Conservation (phyloP, 2,329 filamentous ascomycete species). For the Fusarium sp. region DNA sequence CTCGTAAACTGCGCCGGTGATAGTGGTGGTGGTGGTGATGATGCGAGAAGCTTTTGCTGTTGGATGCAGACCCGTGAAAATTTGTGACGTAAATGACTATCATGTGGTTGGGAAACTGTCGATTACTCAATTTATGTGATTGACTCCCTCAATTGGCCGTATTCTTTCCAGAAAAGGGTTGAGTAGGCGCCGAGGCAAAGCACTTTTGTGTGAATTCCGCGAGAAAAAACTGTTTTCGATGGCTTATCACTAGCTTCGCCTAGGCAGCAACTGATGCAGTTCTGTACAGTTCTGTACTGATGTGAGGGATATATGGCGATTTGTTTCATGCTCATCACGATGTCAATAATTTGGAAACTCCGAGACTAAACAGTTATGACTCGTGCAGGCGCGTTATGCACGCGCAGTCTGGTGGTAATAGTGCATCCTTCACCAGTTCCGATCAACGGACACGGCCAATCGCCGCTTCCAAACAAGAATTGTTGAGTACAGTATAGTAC, state of each 20-base stretch:
- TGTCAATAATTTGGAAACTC: slow-evolving; percentile 38
- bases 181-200: slow-evolving; percentile 14
- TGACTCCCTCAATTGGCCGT: slow-evolving; percentile 33
- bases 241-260: slow-evolving; percentile 6
- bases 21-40: slow-evolving; percentile 18
- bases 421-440: slow-evolving; percentile 11
- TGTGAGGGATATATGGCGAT: slow-evolving; percentile 27
- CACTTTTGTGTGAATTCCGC: slow-evolving; percentile 36
- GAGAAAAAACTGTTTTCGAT: slow-evolving; percentile 30
- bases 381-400: slow-evolving; percentile 36
- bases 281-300: neutral
- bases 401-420: slow-evolving; percentile 11
- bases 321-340: slow-evolving; percentile 21
- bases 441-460: slow-evolving; percentile 1
- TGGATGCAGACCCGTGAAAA: slow-evolving; percentile 24
- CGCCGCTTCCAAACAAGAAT: neutral
- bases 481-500: neutral
- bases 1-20: slow-evolving; percentile 14
- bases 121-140: slow-evolving; percentile 27
- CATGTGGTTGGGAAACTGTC: slow-evolving; percentile 30
- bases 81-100: slow-evolving; percentile 41
- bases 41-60: slow-evolving; percentile 29
- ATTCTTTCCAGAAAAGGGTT: slow-evolving; percentile 34
- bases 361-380: slow-evolving; percentile 44
- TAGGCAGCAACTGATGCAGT: neutral